Evolutionary conservation across 176 grass and related monocot species (phyloP).

Genomic region (Bonia amplexicaulis): DNA sequence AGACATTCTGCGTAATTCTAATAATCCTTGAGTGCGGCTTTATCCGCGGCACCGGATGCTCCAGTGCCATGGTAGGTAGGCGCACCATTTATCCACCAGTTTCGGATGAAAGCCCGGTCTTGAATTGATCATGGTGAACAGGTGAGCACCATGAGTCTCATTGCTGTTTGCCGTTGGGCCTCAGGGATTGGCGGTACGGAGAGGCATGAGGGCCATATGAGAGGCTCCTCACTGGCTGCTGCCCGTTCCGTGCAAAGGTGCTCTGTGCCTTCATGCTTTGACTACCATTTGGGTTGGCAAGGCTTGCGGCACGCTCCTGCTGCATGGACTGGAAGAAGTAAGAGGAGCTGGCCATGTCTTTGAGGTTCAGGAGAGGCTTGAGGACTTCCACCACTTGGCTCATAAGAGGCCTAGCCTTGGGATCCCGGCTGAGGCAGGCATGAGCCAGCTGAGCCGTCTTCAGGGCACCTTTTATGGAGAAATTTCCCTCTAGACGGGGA

Average conservation of each 20-base stretch:
- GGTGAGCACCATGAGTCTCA: slow-evolving; percentile 9
- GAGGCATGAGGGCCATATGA: slow-evolving; percentile 75
- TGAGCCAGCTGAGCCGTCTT: slow-evolving; percentile 62
- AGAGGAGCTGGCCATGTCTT: slow-evolving; percentile 79
- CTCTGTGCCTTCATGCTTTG: slow-evolving; percentile 66
- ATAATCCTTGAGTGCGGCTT: neutral
- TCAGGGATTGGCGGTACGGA: slow-evolving; percentile 74
- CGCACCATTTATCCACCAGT: neutral
- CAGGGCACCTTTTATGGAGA: slow-evolving; percentile 72
- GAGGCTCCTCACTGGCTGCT: slow-evolving; percentile 81
- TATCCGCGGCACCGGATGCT: neutral
- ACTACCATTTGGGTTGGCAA: slow-evolving; percentile 38
- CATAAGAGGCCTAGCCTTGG: slow-evolving; percentile 80
- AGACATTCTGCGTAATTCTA: neutral
- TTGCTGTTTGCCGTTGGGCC: slow-evolving; percentile 49
- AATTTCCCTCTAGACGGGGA: slow-evolving; percentile 63
- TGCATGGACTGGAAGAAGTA: slow-evolving; percentile 94
- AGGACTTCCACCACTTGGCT: slow-evolving; percentile 93
- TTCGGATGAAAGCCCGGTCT: neutral
- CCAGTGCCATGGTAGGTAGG: neutral
- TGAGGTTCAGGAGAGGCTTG: slow-evolving; percentile 81
- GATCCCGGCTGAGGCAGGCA: slow-evolving; percentile 66
- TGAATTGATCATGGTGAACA: neutral
- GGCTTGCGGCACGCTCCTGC: slow-evolving; percentile 49
- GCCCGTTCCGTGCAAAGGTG: slow-evolving; percentile 55